Evolutionary conservation across 345 rosid species (phyloP), one percentile per base, ranked within the genome.

Genomic region (Lumnitzera littorea): DNA sequence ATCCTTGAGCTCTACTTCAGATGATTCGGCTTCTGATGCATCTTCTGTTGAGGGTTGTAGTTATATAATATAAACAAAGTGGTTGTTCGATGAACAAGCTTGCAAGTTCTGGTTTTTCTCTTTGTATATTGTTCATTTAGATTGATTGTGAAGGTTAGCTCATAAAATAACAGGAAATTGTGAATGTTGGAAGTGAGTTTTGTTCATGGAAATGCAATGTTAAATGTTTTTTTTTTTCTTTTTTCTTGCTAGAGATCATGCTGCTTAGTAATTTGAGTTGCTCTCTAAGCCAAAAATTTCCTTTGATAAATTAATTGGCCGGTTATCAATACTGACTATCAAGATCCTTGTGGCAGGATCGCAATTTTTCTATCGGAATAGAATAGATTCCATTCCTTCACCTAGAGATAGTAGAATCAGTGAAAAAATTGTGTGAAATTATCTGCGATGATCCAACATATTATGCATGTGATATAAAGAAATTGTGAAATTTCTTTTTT

Each of bases 1-100:
- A 24, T 64, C 80, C 51, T 87, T 91, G 46, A 91, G 72, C 72
- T 85, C 91, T 64, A 87, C 99, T 14, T 67, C 71, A 29, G 95
- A 87, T 3, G 99, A 94, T 75, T 89, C 97, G 11, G 80, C 96
- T 61, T 80, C 91, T 1, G 95, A 87, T 64, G 78, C 91, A 57
- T 87, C 95, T 3, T 87, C 95, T 1, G 46, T 78, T 46, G 95
- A 87, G 60, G 82, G 69, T n/a, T 61, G 83, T 74, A 13, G 62
- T 72, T 60, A 59, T 56, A 64, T 72, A 67, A 73, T 17, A 55
- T 36, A 17, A 17, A 41, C 15, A 58, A 58, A 51, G 27, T 50
- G 10, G 3, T 46, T 3, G 24, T 53, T 27, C 27, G 11, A 17
- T 17, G 27, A 53, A 53, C 56, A 27, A 53, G 27, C 54, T 53